Percentiles rank a stretch among this genome's conserved stretches.
phyloP scores from a whole-genome alignment of 2,329 filamentous ascomycete genomes.

The Neopestalotiopsis clavispora region DNA sequence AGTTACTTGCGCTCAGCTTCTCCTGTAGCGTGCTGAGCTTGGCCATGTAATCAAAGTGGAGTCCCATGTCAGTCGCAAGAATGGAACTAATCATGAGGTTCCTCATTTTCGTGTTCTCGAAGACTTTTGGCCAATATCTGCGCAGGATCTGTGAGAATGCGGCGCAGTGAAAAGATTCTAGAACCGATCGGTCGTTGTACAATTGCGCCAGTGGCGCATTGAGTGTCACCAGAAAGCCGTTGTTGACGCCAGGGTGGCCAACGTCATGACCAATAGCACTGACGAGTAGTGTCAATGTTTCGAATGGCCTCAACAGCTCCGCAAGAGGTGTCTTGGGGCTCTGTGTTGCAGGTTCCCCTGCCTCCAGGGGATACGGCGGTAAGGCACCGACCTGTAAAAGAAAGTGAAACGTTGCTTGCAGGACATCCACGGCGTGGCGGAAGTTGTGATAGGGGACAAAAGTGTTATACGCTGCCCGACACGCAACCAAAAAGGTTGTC shows the following conservation, averaged over 20 bases:
- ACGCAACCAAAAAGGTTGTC: conserved; percentile 83
- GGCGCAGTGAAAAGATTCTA: conserved; percentile 97
- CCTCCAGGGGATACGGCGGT: conserved; percentile 64
- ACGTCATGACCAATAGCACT: conserved; percentile 99
- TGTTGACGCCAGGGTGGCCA: conserved; percentile 96
- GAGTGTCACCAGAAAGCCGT: conserved; percentile 89
- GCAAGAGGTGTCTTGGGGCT: conserved; percentile 69
- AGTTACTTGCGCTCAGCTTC: conserved; percentile 71
- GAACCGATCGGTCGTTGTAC: conserved; percentile 95
- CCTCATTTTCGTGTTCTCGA: conserved; percentile 79
- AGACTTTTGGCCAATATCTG: conserved; percentile 86
- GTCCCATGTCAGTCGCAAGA: conserved; percentile 93
- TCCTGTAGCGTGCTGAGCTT: conserved; percentile 81
- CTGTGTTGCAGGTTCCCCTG: conserved; percentile 31
- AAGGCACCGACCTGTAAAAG: conserved; percentile 80
- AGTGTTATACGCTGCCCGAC: conserved; percentile 91
- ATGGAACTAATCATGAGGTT: conserved; percentile 97
- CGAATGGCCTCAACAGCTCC: conserved; percentile 79
- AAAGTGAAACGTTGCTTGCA: conserved; percentile 92
- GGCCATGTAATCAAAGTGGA: conserved; percentile 97
- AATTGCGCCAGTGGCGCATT: conserved; percentile 93
- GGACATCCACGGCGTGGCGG: conserved; percentile 92
- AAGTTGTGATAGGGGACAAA: conserved; percentile 99
- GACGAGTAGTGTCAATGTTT: conserved; percentile 86
- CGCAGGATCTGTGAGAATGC: conserved; percentile 96